These are phyloP conservation scores for sweet orange (Citrus sinensis) DNA, from an alignment of 345 rosid genomes.

Conservation along the genomic window DVS_A1.0 CM039169.1:28208001-28208500, in stretches of 20 bases:
- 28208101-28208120: slow-evolving; percentile 69
- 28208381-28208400: neutral
- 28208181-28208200: slow-evolving; percentile 77
- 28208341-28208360: neutral
- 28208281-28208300: slow-evolving; percentile 84
- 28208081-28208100: slow-evolving; percentile 57
- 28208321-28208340: slow-evolving; percentile 36
- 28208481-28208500: neutral
- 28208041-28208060: slow-evolving; percentile 1
- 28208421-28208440: neutral
- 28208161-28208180: slow-evolving; percentile 71
- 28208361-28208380: neutral
- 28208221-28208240: slow-evolving; percentile 67
- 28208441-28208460: neutral
- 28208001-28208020: neutral
- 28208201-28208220: slow-evolving; percentile 99
- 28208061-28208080: neutral
- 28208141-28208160: slow-evolving; percentile 66
- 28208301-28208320: slow-evolving; percentile 87
- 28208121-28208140: slow-evolving; percentile 69
- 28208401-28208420: neutral
- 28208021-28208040: neutral
- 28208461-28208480: neutral
- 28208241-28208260: slow-evolving; percentile 84
- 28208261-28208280: slow-evolving; percentile 70